A percentile compares a stretch with the other conserved stretches of the same genome.
These are phyloP conservation scores for Prunus campanulata DNA, from an alignment of 306 rosid genomes.

Conservation along the genomic window DNA sequence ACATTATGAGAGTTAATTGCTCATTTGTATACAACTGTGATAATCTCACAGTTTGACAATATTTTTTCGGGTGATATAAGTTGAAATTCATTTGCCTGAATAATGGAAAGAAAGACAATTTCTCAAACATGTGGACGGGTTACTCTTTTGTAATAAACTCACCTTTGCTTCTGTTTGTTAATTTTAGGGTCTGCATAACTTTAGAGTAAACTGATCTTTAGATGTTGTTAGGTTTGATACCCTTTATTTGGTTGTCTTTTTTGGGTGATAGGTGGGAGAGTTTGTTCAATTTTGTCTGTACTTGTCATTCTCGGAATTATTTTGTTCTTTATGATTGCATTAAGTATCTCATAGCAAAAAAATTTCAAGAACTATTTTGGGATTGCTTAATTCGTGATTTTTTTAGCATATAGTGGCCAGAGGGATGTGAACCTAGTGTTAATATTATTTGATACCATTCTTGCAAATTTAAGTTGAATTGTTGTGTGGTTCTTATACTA, in stretches of 20 bases:
- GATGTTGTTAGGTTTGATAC: not conserved
- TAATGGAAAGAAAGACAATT: not conserved
- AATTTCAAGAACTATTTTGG: not conserved
- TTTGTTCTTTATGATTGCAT: not conserved
- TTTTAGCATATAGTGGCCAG: not conserved
- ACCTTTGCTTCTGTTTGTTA: not conserved
- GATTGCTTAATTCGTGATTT: not conserved
- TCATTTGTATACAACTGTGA: not conserved
- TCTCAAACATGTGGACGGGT: not conserved
- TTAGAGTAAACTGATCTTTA: not conserved
- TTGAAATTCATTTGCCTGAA: not conserved
- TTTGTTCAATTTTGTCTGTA: not conserved
- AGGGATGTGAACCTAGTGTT: constrained; percentile 2
- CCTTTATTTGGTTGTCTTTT: not conserved
- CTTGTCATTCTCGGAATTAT: not conserved
- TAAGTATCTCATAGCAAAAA: not conserved
- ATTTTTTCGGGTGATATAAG: not conserved
- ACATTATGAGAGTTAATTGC: too few relatives aligned
- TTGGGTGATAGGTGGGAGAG: not conserved
- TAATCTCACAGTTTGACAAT: not conserved
- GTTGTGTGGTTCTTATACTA: constrained; percentile 32
- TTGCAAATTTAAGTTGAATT: constrained; percentile 20
- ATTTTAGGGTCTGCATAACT: not conserved
- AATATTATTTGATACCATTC: constrained; percentile 6
- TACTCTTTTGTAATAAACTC: too few relatives aligned